These are phyloP conservation scores for Cutaneotrichosporon spelunceum DNA, from an alignment of 1,284 basidiomycete species.

Conservation along the genomic window DNA sequence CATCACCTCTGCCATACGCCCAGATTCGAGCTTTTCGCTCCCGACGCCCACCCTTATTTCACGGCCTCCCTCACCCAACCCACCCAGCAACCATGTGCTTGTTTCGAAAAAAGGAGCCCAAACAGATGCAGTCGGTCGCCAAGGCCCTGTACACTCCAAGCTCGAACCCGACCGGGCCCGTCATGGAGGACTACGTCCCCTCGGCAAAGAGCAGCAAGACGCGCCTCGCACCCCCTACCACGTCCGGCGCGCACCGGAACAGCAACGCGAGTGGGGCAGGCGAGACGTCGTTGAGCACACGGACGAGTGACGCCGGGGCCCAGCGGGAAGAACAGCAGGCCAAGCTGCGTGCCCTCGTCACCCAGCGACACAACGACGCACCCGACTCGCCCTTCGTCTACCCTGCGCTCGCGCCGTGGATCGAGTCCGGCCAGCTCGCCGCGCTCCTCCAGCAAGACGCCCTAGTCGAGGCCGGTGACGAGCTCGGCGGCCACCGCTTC, in stretches of 20 bases:
- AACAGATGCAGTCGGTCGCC: slow-evolving; percentile 1
- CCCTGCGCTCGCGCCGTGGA: background rate
- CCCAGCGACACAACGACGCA: background rate
- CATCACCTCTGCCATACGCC: background rate
- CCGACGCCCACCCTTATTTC: background rate
- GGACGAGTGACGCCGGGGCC: background rate
- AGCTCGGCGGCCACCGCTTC: slow-evolving; percentile 8
- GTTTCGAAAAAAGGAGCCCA: background rate
- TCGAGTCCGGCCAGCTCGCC: slow-evolving; percentile 4
- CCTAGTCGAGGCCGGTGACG: slow-evolving; percentile 2
- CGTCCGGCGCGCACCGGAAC: background rate
- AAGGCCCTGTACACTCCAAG: slow-evolving; percentile 3
- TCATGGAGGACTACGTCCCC: background rate
- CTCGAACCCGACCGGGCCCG: background rate
- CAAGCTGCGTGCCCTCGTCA: background rate
- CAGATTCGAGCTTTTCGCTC: background rate
- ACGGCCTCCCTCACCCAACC: background rate
- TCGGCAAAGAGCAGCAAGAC: background rate
- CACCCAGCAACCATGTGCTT: slow-evolving; percentile 3
- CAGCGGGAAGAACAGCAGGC: background rate
- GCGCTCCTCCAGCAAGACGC: slow-evolving; percentile 6
- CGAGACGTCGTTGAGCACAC: background rate
- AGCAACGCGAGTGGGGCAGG: background rate
- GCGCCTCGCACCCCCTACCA: background rate
- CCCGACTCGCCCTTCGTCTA: background rate